phyloP scores from a whole-genome alignment of 768 basidiomycete species.

The Amanita thiersii region DNA sequence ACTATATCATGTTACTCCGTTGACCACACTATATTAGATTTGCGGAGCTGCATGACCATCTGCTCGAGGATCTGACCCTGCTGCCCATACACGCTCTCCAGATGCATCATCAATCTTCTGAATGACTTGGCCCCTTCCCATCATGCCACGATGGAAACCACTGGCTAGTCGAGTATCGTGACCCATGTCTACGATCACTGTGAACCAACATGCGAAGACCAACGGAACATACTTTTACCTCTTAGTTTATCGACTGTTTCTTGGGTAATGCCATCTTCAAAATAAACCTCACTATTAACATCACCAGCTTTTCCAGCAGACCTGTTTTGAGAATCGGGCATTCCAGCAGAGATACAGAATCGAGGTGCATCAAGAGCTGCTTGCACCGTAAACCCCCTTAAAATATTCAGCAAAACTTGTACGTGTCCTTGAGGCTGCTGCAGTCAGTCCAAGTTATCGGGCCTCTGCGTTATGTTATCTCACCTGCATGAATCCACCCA shows the following conservation, averaged over 20 bases:
- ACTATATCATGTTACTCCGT: conserved; percentile 10
- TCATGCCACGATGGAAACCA: conserved; percentile 53
- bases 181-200: conserved; percentile 61
- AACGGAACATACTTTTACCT: conserved; percentile 32
- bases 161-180: conserved; percentile 64
- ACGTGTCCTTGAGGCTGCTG: conserved; percentile 88
- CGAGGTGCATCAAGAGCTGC: conserved; percentile 90
- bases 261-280: conserved; percentile 74
- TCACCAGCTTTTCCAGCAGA: conserved; percentile 48
- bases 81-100: conserved; percentile 85
- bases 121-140: conserved; percentile 88
- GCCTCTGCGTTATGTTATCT: too few relatives aligned
- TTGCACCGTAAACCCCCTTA: conserved; percentile 83
- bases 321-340: conserved; percentile 48
- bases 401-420: conserved; percentile 86
- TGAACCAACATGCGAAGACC: conserved; percentile 5
- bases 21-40: conserved; percentile 49
- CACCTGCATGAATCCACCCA: conserved; percentile 90
- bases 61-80: conserved; percentile 82
- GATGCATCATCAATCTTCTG: conserved; percentile 63
- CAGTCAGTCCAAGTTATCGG: too few relatives aligned
- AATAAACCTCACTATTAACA: conserved; percentile 77
- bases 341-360: conserved; percentile 89
- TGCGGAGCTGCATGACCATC: conserved; percentile 87
- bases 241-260: conserved; percentile 58